A percentile compares a stretch with the other conserved stretches of the same genome.
These are phyloP conservation scores for Fragilaria crotonensis DNA, from an alignment of 108 stramenopile species.

Conservation along the genomic window DNA sequence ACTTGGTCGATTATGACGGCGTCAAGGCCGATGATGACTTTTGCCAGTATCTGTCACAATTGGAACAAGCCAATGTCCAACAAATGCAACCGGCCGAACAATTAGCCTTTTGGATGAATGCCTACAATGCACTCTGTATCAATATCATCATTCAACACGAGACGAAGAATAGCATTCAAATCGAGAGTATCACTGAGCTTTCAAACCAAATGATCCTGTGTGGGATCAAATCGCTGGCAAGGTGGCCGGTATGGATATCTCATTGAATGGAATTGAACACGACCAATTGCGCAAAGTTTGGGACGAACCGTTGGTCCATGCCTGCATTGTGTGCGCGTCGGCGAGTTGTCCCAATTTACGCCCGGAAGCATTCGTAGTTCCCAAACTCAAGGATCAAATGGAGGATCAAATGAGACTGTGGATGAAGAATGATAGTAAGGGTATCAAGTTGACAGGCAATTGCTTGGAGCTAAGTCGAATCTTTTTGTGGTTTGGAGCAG, in stretches of 20 bases:
- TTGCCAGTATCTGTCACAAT: constrained; percentile 1
- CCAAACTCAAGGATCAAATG: too few species aligned
- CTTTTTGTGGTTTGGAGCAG: too few species aligned
- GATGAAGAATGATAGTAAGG: too few species aligned
- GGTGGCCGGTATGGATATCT: constrained; percentile 19
- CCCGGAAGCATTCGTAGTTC: constrained; percentile 24
- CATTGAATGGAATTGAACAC: constrained; percentile 37
- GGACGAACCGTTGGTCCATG: constrained; percentile 32
- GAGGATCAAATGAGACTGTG: too few species aligned
- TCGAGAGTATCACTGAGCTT: constrained; percentile 2
- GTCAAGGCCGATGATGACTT: constrained; percentile 4
- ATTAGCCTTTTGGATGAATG: constrained; percentile 26
- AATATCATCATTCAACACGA: constrained; percentile 14
- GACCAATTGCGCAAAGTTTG: constrained; percentile 14
- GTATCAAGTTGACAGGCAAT: too few species aligned
- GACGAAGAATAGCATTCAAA: neutral
- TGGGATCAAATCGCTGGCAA: constrained; percentile 31
- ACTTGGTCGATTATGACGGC: constrained; percentile 9
- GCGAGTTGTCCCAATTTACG: constrained; percentile 33
- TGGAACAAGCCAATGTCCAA: constrained; percentile 2
- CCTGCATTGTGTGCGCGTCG: constrained; percentile 42
- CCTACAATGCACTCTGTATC: constrained; percentile 43
- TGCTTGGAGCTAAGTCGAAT: too few species aligned
- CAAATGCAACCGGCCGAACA: constrained; percentile 5
- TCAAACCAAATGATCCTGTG: constrained; percentile 12